Evolutionary conservation across 305 asterid genomes (phyloP).

Genomic region (Fraxinus baroniana): DNA sequence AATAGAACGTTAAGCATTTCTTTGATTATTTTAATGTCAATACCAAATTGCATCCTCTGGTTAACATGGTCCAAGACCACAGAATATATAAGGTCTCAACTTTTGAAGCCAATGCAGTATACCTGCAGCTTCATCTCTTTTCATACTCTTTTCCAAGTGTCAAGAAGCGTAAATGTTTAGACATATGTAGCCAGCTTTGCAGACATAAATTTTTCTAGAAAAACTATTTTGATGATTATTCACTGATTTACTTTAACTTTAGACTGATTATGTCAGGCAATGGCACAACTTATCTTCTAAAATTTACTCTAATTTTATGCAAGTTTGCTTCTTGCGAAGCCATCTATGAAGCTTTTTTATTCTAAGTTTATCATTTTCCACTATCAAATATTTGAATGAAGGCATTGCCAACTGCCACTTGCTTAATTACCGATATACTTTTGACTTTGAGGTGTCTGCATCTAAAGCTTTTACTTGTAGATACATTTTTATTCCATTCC

Average conservation of each 20-base stretch:
- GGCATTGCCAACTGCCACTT: not conserved
- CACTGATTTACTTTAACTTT: not conserved
- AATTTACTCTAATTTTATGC: not conserved
- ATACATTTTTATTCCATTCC: not conserved
- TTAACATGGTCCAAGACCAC: not conserved
- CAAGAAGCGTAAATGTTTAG: not conserved
- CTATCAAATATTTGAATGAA: not conserved
- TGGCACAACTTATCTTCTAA: not conserved
- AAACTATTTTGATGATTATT: not conserved
- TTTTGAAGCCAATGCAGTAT: not conserved
- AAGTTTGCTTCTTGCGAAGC: not conserved
- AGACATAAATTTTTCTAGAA: not conserved
- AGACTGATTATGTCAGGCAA: not conserved
- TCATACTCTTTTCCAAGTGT: not conserved
- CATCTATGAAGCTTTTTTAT: not conserved
- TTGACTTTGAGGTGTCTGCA: not conserved
- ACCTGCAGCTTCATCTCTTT: not conserved
- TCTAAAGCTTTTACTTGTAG: not conserved
- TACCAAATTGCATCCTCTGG: not conserved
- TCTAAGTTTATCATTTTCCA: not conserved
- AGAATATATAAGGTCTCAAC: not conserved
- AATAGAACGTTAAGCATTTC: not conserved
- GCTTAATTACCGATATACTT: not conserved
- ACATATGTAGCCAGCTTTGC: not conserved
- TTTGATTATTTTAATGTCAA: not conserved